These are phyloP conservation scores for Russula earlei DNA, from an alignment of 768 basidiomycete species.

Conservation along the genomic window DNA sequence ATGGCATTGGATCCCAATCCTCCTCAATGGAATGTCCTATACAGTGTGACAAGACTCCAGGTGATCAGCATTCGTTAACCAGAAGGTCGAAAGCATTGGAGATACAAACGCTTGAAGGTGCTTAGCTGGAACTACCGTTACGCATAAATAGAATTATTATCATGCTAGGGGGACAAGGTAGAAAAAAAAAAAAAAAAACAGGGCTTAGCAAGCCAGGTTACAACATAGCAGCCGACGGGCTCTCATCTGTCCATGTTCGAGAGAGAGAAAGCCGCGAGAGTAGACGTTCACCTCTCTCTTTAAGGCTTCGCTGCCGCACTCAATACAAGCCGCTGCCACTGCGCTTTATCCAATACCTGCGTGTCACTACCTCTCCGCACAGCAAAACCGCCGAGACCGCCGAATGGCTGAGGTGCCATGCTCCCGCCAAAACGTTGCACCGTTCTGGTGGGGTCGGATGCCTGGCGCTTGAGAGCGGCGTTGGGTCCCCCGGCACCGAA, in stretches of 20 bases:
- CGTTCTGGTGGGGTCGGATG: background rate
- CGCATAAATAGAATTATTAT: background rate
- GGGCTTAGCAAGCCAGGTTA: no score
- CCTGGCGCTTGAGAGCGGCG: background rate
- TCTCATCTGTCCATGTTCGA: background rate
- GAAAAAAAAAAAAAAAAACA: no score
- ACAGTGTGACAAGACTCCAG: no score
- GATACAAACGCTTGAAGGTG: no score
- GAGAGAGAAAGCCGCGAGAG: background rate
- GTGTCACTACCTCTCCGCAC: background rate
- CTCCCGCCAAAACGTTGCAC: background rate
- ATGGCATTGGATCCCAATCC: no score
- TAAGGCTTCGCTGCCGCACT: constrained; percentile 3
- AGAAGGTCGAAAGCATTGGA: no score
- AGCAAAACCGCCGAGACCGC: background rate
- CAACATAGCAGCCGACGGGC: background rate
- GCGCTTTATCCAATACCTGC: background rate
- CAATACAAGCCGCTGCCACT: constrained; percentile 12
- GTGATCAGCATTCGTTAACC: no score
- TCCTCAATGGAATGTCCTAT: no score
- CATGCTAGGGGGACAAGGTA: background rate
- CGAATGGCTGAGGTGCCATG: background rate
- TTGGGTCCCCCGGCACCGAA: background rate
- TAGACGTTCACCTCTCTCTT: background rate
- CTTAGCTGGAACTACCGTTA: background rate